Percentiles rank a stretch among this genome's conserved stretches.
These are phyloP conservation scores for Iris pallida DNA, from an alignment of 116 monocot species.

Conservation along the genomic window DNA sequence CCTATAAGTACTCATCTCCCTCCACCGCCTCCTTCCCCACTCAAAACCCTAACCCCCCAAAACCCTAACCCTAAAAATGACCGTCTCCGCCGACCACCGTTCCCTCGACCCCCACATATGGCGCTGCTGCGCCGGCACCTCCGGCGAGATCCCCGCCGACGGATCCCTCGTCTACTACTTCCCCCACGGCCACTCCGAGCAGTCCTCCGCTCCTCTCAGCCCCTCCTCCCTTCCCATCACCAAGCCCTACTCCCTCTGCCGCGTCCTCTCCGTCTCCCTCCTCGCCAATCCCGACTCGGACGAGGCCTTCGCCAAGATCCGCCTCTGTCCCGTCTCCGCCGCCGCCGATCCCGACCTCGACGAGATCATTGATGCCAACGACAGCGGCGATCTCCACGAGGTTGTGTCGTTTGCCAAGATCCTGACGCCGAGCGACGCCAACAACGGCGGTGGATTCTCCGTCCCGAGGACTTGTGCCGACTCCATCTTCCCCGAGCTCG, in stretches of 20 bases:
- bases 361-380: background rate
- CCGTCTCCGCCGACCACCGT: background rate
- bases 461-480: conserved; percentile 59
- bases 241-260: conserved; percentile 12
- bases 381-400: background rate
- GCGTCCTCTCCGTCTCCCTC: conserved; percentile 14
- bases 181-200: conserved; percentile 60
- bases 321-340: conserved; percentile 22
- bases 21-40: background rate
- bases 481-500: conserved; percentile 39
- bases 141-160: conserved; percentile 20
- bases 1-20: background rate
- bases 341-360: background rate
- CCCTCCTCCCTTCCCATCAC: background rate
- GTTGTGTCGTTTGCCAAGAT: conserved; percentile 27
- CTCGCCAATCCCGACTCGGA: conserved; percentile 29
- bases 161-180: conserved; percentile 50
- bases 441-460: conserved; percentile 58
- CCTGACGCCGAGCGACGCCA: conserved; percentile 50
- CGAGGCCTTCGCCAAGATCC: conserved; percentile 28
- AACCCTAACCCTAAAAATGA: background rate
- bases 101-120: conserved; percentile 27
- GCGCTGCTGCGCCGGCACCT: conserved; percentile 33
- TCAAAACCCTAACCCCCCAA: background rate
- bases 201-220: conserved; percentile 17